Base-by-base conservation (phyloP, 257 asterid species). In the Striga asiatica region DNA sequence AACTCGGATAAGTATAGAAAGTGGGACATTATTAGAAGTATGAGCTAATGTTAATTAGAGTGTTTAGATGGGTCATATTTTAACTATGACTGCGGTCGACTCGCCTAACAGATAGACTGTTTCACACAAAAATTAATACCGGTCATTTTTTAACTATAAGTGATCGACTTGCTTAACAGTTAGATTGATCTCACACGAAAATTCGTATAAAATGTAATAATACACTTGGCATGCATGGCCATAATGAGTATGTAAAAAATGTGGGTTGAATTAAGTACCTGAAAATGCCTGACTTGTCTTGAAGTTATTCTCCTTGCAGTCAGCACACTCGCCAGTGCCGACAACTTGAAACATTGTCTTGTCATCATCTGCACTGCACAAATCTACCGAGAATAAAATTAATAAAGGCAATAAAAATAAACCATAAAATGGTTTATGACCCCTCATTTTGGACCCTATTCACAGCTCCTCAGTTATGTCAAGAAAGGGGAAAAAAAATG, bases 311-410 rank as follows among this genome's bases (percentile, higher is more conserved):
- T 55, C 64, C 39, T 51, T 48, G 50, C 93, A 83, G 28, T 83
- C 93, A 5, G 77, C 81, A 69, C 89, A 83, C 13, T 77, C 73
- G 2, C 51, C 85, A 6, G 59, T 28, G 2, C 89, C 94, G 9
- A 74, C 81, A 67, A 81, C 85, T 66, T 78, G 68, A 10, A 83
- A 65, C 18, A 3, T 27, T 0, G 74, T 67, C 43, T 19, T 61
- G 42, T 64, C 76, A 56, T 64, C 76, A 56, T 45, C 70, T 10
- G 81, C 89, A 42, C 50, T 41, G 66, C 86, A 76, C 8, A 70
- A 60, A 65, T 32, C 63, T 12, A 52, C 58, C 62, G 71, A 69
- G 59, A 62, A 21, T 9, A 74, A 46, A 17, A 43, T 4, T 12
- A 46, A 54, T 49, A 67, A 67, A 17, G 66, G 63, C 60, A 78